These are phyloP conservation scores for Cornus kousa DNA, from an alignment of 148 eudicot species.

Conservation along the genomic window DNA sequence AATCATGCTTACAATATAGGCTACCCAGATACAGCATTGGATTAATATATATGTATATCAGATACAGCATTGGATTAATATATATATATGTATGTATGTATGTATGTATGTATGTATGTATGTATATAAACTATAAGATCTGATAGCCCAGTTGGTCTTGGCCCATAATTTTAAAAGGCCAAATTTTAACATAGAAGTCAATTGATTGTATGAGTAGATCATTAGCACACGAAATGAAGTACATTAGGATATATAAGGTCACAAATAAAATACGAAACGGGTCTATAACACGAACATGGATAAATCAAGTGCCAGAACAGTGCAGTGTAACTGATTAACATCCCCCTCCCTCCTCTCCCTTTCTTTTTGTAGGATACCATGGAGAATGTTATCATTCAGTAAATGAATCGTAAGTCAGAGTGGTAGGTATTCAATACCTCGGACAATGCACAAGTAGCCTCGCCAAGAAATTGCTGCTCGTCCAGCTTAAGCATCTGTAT, in stretches of 20 bases:
- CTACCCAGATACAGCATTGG: background rate
- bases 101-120: background rate
- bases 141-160: too few species aligned
- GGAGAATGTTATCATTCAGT: background rate
- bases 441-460: slow-evolving; percentile 82
- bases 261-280: background rate
- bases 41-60: background rate
- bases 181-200: too few species aligned
- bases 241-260: background rate
- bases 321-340: too few species aligned
- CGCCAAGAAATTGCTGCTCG: slow-evolving; percentile 94
- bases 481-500: slow-evolving; percentile 84
- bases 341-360: background rate
- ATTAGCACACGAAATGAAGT: too few species aligned
- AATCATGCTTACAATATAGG: background rate
- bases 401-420: background rate
- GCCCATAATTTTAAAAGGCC: too few species aligned
- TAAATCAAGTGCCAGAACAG: background rate
- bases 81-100: background rate
- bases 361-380: background rate
- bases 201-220: too few species aligned
- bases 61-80: too few species aligned
- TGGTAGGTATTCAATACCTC: slow-evolving; percentile 50
- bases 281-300: background rate
- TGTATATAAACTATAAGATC: background rate